phyloP scores from a whole-genome alignment of 169 alveolate genomes.

The Blepharisma undulans region DNA sequence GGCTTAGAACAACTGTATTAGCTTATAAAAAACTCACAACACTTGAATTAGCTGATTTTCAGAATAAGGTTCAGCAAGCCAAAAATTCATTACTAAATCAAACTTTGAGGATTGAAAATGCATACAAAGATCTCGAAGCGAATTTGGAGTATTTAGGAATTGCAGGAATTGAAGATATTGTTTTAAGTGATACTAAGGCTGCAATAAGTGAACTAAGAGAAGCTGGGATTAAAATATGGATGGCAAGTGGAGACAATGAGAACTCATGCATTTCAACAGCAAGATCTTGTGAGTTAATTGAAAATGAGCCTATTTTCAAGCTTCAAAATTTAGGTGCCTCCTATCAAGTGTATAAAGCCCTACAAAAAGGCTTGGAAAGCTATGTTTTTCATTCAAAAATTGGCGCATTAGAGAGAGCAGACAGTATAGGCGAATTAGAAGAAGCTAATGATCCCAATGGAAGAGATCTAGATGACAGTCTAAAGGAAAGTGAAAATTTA shows the following conservation, averaged over 20 bases:
- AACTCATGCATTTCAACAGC: background rate
- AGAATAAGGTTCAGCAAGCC: background rate
- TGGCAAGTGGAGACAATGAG: slow-evolving; percentile 18
- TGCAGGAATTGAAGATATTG: slow-evolving; percentile 92
- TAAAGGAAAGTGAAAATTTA: background rate
- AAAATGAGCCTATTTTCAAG: background rate
- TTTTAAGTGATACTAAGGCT: slow-evolving; percentile 63
- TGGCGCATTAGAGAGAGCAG: background rate
- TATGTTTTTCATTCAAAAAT: background rate
- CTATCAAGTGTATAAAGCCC: background rate
- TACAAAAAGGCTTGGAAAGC: background rate
- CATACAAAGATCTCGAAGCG: slow-evolving; percentile 83
- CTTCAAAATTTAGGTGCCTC: background rate
- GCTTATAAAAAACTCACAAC: background rate
- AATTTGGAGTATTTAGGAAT: slow-evolving; percentile 88
- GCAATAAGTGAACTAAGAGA: background rate
- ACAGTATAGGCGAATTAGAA: background rate
- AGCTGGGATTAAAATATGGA: slow-evolving; percentile 33
- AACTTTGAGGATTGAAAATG: slow-evolving; percentile 73
- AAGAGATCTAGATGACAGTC: background rate
- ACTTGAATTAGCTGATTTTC: background rate
- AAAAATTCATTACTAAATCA: background rate
- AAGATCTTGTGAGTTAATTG: background rate
- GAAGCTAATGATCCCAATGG: background rate
- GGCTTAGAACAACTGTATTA: slow-evolving; percentile 56